Percentiles rank a stretch among this genome's conserved stretches.
Conservation (phyloP, 495 filamentous ascomycete species). For the Penicillium nucicola region DNA sequence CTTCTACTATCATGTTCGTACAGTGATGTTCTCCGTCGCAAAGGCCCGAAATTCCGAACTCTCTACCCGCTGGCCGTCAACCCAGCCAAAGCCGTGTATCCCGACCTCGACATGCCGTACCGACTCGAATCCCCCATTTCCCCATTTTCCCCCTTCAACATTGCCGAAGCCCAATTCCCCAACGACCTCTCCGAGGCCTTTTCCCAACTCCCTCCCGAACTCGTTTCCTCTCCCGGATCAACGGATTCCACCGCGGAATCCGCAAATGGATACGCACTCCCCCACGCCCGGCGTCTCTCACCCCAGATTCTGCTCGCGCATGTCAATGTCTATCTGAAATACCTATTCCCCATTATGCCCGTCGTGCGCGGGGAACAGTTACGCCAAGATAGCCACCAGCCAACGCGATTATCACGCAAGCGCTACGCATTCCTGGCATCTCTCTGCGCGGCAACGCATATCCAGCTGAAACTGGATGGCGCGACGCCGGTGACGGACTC, state of each 20-base stretch:
- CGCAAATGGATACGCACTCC: constrained; percentile 11
- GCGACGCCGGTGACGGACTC: constrained; percentile 52
- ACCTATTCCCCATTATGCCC: constrained; percentile 82
- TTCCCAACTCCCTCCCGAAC: constrained; percentile 27
- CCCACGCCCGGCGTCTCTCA: constrained; percentile 27
- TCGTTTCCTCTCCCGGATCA: constrained; percentile 43
- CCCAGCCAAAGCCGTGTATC: constrained; percentile 18
- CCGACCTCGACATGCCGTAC: constrained; percentile 22
- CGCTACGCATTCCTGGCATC: constrained; percentile 78
- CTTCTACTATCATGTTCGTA: constrained; percentile 46
- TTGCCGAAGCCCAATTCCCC: constrained; percentile 24
- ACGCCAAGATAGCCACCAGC: constrained; percentile 61
- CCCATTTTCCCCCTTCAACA: constrained; percentile 31
- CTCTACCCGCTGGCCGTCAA: constrained; percentile 44
- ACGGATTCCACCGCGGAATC: constrained; percentile 34
- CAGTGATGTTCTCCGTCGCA: constrained; percentile 41
- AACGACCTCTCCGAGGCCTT: constrained; percentile 26
- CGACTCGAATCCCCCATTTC: constrained; percentile 30
- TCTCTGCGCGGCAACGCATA: constrained; percentile 79
- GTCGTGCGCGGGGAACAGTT: constrained; percentile 69
- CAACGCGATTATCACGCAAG: constrained; percentile 54
- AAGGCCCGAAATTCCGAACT: constrained; percentile 45
- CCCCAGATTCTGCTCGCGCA: constrained; percentile 39
- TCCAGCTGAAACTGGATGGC: constrained; percentile 64
- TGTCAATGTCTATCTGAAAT: constrained; percentile 45